Conservation (phyloP, 164 flowering plant species). For the Vitis rupestris region DNA sequence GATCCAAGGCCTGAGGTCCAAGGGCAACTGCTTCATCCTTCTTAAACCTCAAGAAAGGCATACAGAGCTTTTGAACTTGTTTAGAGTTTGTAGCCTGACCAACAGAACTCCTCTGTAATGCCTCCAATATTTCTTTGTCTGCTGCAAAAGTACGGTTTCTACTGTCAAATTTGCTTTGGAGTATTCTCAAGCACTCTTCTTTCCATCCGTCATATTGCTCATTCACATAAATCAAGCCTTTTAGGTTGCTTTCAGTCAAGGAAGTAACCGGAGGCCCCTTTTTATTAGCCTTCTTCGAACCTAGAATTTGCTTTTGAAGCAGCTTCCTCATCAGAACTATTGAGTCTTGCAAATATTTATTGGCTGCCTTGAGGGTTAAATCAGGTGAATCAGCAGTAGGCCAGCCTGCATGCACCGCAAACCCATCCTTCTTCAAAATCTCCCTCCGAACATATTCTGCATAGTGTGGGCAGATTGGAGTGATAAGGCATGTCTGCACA, state of each 20-base stretch:
- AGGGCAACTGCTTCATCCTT: conserved; percentile 65
- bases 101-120: conserved; percentile 40
- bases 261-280: conserved; percentile 40
- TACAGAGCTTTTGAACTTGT: conserved; percentile 66
- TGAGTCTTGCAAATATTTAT: conserved; percentile 78
- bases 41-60: conserved; percentile 90
- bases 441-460: conserved; percentile 80
- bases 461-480: conserved; percentile 93
- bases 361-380: conserved; percentile 66
- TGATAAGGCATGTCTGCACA: conserved; percentile 82
- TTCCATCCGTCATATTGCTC: conserved; percentile 90
- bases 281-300: conserved; percentile 64
- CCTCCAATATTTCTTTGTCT: conserved; percentile 58
- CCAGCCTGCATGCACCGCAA: conserved; percentile 79
- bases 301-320: conserved; percentile 66
- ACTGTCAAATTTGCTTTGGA: conserved; percentile 49
- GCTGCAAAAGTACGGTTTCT: conserved; percentile 51
- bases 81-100: conserved; percentile 56
- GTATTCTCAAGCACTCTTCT: conserved; percentile 68
- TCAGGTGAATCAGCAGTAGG: conserved; percentile 65
- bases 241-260: conserved; percentile 32
- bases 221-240: conserved; percentile 73
- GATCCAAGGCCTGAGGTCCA: conserved; percentile 72
- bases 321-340: conserved; percentile 73
- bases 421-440: conserved; percentile 71